Base-by-base conservation (phyloP, 2,329 filamentous ascomycete species). In the Colletotrichum sp. region DNA sequence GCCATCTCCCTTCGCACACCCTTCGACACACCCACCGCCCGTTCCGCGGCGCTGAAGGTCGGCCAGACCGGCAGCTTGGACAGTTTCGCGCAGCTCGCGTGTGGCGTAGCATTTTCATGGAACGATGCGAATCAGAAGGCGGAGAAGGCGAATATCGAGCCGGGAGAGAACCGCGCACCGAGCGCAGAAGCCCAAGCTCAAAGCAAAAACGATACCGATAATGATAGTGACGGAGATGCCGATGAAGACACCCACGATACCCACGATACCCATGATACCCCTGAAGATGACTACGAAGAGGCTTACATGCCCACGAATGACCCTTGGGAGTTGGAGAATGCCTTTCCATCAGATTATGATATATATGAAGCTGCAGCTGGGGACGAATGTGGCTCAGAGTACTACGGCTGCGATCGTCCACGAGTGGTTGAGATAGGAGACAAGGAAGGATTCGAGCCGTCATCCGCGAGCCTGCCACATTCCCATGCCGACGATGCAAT, bases 51-150 rank as follows among this genome's bases (percentile, higher is more conserved):
- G 21, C 71, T 75, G 21, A 75, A 77, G 26, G 69, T 48, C 60
- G 65, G 36, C 28, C 67, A 61, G 26, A 77, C 75, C 26, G 72
- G 72, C 15, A 77, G 72, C 52, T 52, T 76, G 59, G 67, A 72
- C 43, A 78, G 66, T 61, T 71, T 78, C 28, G 21, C 72, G n/a
- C 68, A 77, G 52, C 36, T 72, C 16, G 30, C 73, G 8, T 77
- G 34, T 39, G 39, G 67, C 26, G 55, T 66, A 5, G 36, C 43
- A 8, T 67, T 61, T 10, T 39, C 36, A 34, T 21, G 48, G 18
- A 55, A 24, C 48, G 48, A 24, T 55, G 18, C 48, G 48, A 55
- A 55, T 12, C 18, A 10, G 18, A 55, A 55, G 48, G 48, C 48
- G 48, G 48, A 55, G 48, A 55, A 5, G 48, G 18, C n/a, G 48